phyloP scores from a whole-genome alignment of 1,139 yeast species.

The Hemisphaericaspora subhashii region DNA sequence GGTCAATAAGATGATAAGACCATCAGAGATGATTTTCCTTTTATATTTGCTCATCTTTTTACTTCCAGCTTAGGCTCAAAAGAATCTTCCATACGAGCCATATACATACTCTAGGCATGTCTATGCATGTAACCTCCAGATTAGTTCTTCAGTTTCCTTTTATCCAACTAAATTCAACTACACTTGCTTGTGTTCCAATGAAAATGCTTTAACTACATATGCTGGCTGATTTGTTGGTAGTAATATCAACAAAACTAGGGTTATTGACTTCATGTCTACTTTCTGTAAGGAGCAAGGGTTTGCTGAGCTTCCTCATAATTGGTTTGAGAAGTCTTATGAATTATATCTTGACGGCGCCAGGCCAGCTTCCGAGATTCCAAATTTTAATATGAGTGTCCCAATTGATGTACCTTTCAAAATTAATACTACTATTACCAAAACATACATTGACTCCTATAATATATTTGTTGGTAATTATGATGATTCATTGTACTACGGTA shows the following conservation, averaged over 20 bases:
- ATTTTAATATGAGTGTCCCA: constrained; percentile 20
- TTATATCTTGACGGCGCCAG: constrained; percentile 24
- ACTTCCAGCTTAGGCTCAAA: too few relatives aligned
- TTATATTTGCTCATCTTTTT: too few relatives aligned
- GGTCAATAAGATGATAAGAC: too few relatives aligned
- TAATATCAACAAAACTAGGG: constrained; percentile 3
- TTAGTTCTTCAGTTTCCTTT: constrained; percentile 7
- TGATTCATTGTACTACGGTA: constrained; percentile 47
- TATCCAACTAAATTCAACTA: constrained; percentile 2
- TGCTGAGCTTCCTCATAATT: constrained; percentile 17
- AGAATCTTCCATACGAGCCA: too few relatives aligned
- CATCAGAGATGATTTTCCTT: too few relatives aligned
- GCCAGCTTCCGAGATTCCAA: constrained; percentile 28
- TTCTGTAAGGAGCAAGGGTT: constrained; percentile 15
- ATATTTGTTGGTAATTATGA: constrained; percentile 33
- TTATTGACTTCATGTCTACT: constrained; percentile 3
- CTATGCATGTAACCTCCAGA: constrained; percentile 20
- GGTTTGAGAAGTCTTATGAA: constrained; percentile 29
- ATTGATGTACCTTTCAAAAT: constrained; percentile 23
- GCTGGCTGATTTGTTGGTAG: constrained; percentile 17
- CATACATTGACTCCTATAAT: constrained; percentile 21
- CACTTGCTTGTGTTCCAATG: constrained; percentile 14
- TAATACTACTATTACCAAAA: constrained; percentile 12
- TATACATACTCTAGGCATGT: too few relatives aligned
- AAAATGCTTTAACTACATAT: constrained; percentile 16